A percentile compares a stretch with the other conserved stretches of the same genome.
Conservation (phyloP, 2,329 filamentous ascomycete species). For the Curvularia lunata region DNA sequence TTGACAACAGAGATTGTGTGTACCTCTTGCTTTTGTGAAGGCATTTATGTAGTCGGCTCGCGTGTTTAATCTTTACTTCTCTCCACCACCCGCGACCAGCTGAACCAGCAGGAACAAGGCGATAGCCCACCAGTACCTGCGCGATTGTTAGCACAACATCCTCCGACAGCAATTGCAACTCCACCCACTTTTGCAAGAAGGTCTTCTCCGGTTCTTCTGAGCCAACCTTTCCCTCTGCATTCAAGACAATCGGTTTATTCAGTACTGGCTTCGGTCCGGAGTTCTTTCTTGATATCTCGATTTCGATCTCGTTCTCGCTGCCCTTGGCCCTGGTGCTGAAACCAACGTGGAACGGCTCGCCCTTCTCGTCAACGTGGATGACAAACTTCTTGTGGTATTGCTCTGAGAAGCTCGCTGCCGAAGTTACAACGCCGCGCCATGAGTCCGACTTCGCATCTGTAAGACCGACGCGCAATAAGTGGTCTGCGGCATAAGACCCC, state of each 20-base stretch:
- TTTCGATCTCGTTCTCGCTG: constrained; percentile 48
- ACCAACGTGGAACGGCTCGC: constrained; percentile 54
- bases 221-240: constrained; percentile 61
- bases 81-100: constrained; percentile 52
- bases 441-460: constrained; percentile 45
- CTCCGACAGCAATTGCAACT: neutral
- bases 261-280: constrained; percentile 52
- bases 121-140: constrained; percentile 60
- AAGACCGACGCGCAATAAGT: constrained; percentile 55
- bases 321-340: constrained; percentile 48
- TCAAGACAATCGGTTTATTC: constrained; percentile 63
- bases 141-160: constrained; percentile 17
- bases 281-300: constrained; percentile 50
- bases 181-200: constrained; percentile 59
- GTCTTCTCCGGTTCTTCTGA: constrained; percentile 56
- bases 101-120: constrained; percentile 56
- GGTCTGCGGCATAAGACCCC: constrained; percentile 43
- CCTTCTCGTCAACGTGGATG: constrained; percentile 53
- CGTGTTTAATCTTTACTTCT: constrained; percentile 9
- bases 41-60: neutral
- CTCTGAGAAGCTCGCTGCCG: constrained; percentile 52
- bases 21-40: neutral
- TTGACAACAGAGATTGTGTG: neutral
- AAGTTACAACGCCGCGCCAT: constrained; percentile 56
- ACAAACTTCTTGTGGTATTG: constrained; percentile 53